Evolutionary conservation across 2,329 filamentous ascomycete genomes (phyloP).

Genomic region (Epichloe typhina): DNA sequence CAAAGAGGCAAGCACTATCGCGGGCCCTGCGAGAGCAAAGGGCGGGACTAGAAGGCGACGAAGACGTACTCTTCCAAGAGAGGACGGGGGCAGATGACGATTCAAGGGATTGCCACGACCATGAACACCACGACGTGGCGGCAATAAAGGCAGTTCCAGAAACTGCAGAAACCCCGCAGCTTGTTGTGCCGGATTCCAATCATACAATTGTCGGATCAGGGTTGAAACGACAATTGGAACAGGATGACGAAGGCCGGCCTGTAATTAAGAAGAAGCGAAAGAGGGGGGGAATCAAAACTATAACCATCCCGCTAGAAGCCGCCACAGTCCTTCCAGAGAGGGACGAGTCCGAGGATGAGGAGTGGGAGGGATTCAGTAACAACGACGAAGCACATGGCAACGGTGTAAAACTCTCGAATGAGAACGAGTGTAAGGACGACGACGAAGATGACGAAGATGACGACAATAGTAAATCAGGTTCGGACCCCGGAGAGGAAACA

Average conservation of each 20-base stretch:
- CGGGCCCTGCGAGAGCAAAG: constrained; percentile 50
- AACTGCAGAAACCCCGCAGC: neutral
- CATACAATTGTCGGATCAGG: constrained; percentile 50
- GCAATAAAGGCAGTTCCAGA: neutral
- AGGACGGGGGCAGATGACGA: constrained; percentile 19
- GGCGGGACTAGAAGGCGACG: constrained; percentile 46
- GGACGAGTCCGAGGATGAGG: constrained; percentile 29
- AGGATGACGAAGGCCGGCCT: constrained; percentile 67
- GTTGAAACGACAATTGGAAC: constrained; percentile 72
- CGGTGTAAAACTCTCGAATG: constrained; percentile 7
- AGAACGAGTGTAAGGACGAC: constrained; percentile 13
- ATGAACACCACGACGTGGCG: constrained; percentile 8
- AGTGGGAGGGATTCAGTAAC: constrained; percentile 51
- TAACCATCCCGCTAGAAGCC: constrained; percentile 27
- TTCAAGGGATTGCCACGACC: constrained; percentile 11
- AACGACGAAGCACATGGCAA: constrained; percentile 22
- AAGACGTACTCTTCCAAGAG: constrained; percentile 39
- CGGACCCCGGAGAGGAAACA: constrained; percentile 13
- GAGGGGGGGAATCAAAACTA: constrained; percentile 47
- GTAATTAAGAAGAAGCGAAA: constrained; percentile 74
- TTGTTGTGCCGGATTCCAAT: neutral
- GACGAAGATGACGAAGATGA: constrained; percentile 13
- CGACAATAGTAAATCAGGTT: constrained; percentile 19
- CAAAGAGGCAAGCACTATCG: constrained; percentile 54
- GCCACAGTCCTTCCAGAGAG: constrained; percentile 24